These are phyloP conservation scores for Paspalum vaginatum DNA, from an alignment of 176 grass and related monocot species.

Conservation along the genomic window DNA sequence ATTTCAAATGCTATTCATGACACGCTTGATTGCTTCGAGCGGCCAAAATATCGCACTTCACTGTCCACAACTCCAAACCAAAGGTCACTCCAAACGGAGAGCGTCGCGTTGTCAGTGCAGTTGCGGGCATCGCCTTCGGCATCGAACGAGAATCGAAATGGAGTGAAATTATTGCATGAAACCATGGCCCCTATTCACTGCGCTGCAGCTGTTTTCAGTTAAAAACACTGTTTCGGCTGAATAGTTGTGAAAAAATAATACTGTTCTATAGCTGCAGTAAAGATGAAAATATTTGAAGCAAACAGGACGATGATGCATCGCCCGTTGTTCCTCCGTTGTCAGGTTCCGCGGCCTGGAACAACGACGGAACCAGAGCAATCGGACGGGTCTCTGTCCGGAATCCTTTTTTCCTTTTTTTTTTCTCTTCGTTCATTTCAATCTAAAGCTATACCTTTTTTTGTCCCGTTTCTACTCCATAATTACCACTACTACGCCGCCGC, in stretches of 20 bases:
- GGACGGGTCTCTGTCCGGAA: constrained; percentile 3
- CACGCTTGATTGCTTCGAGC: too few species aligned
- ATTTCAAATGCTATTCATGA: too few species aligned
- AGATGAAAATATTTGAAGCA: too few species aligned
- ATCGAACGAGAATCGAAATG: too few species aligned
- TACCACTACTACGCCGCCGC: constrained; percentile 37
- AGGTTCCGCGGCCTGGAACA: neutral
- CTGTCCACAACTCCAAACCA: neutral
- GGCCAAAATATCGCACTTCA: too few species aligned
- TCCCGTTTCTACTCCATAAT: constrained; percentile 16
- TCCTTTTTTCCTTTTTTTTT: neutral
- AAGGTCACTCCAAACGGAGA: neutral
- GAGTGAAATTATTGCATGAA: too few species aligned
- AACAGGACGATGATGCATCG: neutral
- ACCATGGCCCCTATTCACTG: too few species aligned
- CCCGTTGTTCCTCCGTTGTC: neutral
- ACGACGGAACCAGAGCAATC: neutral
- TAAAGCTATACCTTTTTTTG: constrained; percentile 43
- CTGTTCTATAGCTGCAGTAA: too few species aligned
- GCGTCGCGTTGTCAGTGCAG: neutral
- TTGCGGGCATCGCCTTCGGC: too few species aligned
- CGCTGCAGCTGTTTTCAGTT: too few species aligned
- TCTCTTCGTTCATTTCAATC: constrained; percentile 1
- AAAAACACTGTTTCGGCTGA: too few species aligned
- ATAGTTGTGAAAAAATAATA: too few species aligned